Evolutionary conservation across 148 eudicot genomes (phyloP), one percentile per base, ranked within the genome.

Genomic region (Rhododendron kiyosumense): DNA sequence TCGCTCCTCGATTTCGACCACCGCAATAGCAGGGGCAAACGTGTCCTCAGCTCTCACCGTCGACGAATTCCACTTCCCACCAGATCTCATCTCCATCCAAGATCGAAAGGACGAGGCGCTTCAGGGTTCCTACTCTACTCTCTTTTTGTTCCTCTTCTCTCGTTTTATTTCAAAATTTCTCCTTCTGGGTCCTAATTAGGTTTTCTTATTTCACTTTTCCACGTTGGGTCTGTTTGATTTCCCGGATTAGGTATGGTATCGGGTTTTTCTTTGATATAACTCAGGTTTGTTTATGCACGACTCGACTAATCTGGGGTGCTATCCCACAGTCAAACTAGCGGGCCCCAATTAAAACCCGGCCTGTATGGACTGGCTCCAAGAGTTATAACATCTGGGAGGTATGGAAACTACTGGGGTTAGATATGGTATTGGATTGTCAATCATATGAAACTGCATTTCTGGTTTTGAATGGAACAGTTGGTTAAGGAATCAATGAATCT

Each of bases 91-190:
- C 87, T 84, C 95, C 57, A 74, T 92, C 48, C 94, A 90, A 69
- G 93, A 93, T 74, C 90, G 93, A 83, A 94, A 91, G 87, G 93
- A 92, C 82, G 94, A 93, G 71, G 94, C 95, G 18, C 88, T 93
- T 71, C 89, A 74, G 46, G 96, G 96, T 94, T 28, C 22, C 43
- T 14, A 71, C 36, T 65, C 32, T 71, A 71, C 38, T 84, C 83
- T 83, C 84, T 83, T 28, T 28, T 36, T 36, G 38, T 36, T 28
- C 77, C 45, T 73, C 76, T 54, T 57, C 17, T 45, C 17, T 32
- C 22, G 24, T 5, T 41, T 41, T 76, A 30, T 14, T 14, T 45
- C 3, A 15, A 0, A n/a, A 7, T 38, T 73, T 14, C 17, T 26
- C 59, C 63, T 32, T 26, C 46, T 51, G 36, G 84, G 80, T 67